A percentile compares a stretch with the other conserved stretches of the same genome.
These are phyloP conservation scores for Misopates orontium DNA, from an alignment of 257 asterid genomes.

Conservation along the genomic window DNA sequence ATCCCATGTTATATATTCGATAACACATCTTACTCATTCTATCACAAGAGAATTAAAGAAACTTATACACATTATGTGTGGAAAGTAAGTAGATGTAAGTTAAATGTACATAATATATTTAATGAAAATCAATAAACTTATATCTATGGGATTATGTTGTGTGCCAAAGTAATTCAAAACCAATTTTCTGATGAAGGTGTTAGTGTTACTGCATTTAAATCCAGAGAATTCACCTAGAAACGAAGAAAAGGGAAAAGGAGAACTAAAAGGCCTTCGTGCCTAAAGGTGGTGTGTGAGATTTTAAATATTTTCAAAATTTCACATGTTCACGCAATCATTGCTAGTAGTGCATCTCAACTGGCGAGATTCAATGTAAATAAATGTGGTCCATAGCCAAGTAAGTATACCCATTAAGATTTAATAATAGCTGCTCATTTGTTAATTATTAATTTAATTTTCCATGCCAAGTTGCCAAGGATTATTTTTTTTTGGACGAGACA, in stretches of 20 bases:
- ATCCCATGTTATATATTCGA: too few relatives aligned
- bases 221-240: background rate
- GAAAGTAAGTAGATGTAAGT: too few relatives aligned
- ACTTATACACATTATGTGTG: too few relatives aligned
- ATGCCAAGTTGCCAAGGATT: background rate
- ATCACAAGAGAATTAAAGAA: too few relatives aligned
- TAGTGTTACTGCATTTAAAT: too few relatives aligned
- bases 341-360: conserved; percentile 19
- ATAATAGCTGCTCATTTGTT: background rate
- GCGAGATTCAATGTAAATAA: conserved; percentile 7
- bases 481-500: conserved; percentile 1
- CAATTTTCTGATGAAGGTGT: too few relatives aligned
- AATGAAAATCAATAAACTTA: too few relatives aligned
- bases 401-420: background rate
- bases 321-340: conserved; percentile 34
- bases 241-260: background rate
- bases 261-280: background rate
- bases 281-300: conserved; percentile 12
- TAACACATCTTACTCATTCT: too few relatives aligned
- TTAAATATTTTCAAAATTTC: conserved; percentile 4
- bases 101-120: too few relatives aligned
- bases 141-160: too few relatives aligned
- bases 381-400: conserved; percentile 25
- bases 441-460: conserved; percentile 1
- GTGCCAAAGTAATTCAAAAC: too few relatives aligned